Conservation (phyloP, 306 rosid genomes). For the Trifolium dubium region DNA sequence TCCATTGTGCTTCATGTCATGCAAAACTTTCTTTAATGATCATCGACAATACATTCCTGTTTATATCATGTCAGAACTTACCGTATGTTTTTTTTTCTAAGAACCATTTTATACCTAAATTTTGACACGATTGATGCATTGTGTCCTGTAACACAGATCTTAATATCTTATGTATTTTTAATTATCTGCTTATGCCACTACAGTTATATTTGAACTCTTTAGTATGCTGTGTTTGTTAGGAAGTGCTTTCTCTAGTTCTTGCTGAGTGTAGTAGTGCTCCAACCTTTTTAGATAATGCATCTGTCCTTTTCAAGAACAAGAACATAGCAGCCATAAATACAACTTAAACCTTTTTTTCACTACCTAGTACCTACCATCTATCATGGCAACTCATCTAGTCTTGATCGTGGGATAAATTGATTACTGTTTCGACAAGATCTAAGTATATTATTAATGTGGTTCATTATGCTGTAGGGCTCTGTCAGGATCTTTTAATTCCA, state of each 20-base stretch:
- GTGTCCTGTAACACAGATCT: constrained; percentile 13
- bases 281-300: constrained; percentile 13
- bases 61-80: constrained; percentile 7
- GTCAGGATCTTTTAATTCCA: constrained; percentile 85
- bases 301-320: constrained; percentile 16
- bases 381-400: constrained; percentile 5
- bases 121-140: constrained; percentile 8
- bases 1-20: not conserved
- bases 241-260: constrained; percentile 21
- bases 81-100: not conserved
- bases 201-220: not conserved
- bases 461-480: constrained; percentile 60
- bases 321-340: not conserved
- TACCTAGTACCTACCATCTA: constrained; percentile 23
- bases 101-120: constrained; percentile 15
- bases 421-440: constrained; percentile 24
- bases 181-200: constrained; percentile 16
- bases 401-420: constrained; percentile 9
- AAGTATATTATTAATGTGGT: constrained; percentile 35
- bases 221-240: constrained; percentile 9
- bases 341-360: constrained; percentile 16
- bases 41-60: constrained; percentile 21
- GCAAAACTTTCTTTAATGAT: constrained; percentile 3
- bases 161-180: constrained; percentile 8
- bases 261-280: constrained; percentile 19